A percentile compares a stretch with the other conserved stretches of the same genome.
Evolutionary conservation across 2,329 filamentous ascomycete genomes (phyloP).

Genomic region (Xylaria polymorpha): DNA sequence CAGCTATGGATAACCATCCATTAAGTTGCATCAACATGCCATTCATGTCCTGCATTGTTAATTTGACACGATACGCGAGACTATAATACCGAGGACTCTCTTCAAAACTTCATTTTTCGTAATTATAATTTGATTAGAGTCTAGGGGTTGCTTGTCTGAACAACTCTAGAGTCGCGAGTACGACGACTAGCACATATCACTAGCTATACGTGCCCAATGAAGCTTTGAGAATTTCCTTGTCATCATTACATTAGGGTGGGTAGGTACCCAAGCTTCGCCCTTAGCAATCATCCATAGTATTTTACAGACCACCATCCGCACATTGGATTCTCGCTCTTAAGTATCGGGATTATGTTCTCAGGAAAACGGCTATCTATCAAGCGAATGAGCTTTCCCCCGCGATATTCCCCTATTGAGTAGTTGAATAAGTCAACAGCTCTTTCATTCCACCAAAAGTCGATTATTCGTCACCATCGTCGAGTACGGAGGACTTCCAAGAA

Average conservation of each 20-base stretch:
- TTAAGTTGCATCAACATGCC: neutral
- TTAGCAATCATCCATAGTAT: neutral
- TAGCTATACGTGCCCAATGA: too few species aligned
- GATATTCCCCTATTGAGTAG: neutral
- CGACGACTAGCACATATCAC: too few species aligned
- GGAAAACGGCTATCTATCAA: neutral
- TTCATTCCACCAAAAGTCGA: neutral
- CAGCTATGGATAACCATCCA: neutral
- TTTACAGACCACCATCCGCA: neutral
- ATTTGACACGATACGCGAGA: neutral
- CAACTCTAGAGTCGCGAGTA: too few species aligned
- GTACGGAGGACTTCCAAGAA: neutral
- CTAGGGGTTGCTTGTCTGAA: neutral
- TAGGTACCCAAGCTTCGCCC: neutral
- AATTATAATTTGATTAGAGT: neutral
- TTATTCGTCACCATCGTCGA: neutral
- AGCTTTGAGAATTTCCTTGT: neutral
- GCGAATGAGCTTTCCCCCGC: neutral
- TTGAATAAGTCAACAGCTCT: neutral
- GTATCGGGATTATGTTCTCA: constrained; percentile 1
- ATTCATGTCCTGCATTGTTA: neutral
- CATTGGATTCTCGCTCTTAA: neutral
- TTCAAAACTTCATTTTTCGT: neutral
- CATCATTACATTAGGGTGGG: neutral
- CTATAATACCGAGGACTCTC: neutral